Conservation (phyloP, 2,329 filamentous ascomycete species). For the Diaporthe citrichinensis region DNA sequence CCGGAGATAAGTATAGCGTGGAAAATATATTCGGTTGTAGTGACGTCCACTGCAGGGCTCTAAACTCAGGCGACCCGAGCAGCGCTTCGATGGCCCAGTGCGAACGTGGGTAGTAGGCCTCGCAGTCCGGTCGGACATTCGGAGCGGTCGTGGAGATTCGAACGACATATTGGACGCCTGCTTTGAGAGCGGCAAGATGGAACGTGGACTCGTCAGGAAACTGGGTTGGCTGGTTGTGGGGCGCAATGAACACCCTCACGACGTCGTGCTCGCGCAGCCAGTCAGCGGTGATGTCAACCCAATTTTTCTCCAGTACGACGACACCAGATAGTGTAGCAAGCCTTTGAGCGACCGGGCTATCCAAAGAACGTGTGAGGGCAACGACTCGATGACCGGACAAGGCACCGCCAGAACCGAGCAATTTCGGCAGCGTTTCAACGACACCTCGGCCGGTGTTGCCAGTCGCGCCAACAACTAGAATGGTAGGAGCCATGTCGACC, state of each 20-base stretch:
- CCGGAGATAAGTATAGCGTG: not conserved
- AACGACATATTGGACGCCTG: constrained; percentile 3
- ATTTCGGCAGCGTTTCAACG: constrained; percentile 13
- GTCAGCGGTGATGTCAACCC: constrained; percentile 54
- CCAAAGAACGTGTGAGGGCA: constrained; percentile 4
- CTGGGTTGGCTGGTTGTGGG: constrained; percentile 53
- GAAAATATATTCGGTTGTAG: not conserved
- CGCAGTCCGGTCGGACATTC: not conserved
- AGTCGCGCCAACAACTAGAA: constrained; percentile 23
- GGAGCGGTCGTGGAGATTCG: not conserved
- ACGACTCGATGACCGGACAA: not conserved
- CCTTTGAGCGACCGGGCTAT: not conserved
- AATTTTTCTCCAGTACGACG: constrained; percentile 43
- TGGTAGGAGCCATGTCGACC: constrained; percentile 6
- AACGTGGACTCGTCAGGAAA: constrained; percentile 45
- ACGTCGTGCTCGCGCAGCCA: constrained; percentile 57
- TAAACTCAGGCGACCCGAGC: constrained; percentile 3
- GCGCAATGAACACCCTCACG: constrained; percentile 55
- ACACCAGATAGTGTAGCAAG: not conserved
- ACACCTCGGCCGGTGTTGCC: constrained; percentile 26
- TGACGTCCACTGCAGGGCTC: not conserved
- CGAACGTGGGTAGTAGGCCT: constrained; percentile 4
- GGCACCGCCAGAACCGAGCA: not conserved
- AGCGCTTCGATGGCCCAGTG: constrained; percentile 22
- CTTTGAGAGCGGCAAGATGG: constrained; percentile 2